phyloP scores from a whole-genome alignment of 2,329 filamentous ascomycete species.

The Botrytis porri region DNA sequence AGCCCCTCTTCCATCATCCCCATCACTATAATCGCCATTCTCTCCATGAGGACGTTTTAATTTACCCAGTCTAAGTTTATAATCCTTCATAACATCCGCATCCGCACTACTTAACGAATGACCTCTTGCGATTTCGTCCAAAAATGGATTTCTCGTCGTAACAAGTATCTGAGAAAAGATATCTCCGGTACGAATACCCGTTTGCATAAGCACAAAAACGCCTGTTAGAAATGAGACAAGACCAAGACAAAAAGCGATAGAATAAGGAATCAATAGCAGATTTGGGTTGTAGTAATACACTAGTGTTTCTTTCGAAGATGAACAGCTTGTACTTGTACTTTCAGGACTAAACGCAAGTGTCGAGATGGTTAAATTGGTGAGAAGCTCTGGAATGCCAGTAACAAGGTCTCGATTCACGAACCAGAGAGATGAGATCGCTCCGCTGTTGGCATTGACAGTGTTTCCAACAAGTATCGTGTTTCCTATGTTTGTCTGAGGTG shows the following conservation, averaged over 20 bases:
- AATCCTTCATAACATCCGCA: background rate
- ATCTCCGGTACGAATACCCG: background rate
- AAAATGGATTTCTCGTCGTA: background rate
- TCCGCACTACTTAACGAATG: background rate
- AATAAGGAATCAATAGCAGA: background rate
- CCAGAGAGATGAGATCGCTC: background rate
- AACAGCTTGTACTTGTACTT: background rate
- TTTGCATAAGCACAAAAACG: background rate
- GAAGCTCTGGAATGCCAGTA: background rate
- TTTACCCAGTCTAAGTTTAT: background rate
- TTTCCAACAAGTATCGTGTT: background rate
- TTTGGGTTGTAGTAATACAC: background rate
- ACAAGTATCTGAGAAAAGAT: constrained; percentile 1
- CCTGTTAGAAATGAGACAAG: background rate
- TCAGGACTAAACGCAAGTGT: background rate
- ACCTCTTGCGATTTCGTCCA: background rate
- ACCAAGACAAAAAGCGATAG: background rate
- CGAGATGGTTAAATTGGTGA: background rate
- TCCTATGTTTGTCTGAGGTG: background rate
- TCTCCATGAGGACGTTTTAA: background rate
- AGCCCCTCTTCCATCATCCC: background rate
- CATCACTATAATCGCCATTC: background rate
- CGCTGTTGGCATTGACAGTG: background rate
- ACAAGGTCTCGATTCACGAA: background rate
- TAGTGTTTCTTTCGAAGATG: background rate